Conservation (phyloP, 306 rosid genomes). For the Neltuma alba region DNA sequence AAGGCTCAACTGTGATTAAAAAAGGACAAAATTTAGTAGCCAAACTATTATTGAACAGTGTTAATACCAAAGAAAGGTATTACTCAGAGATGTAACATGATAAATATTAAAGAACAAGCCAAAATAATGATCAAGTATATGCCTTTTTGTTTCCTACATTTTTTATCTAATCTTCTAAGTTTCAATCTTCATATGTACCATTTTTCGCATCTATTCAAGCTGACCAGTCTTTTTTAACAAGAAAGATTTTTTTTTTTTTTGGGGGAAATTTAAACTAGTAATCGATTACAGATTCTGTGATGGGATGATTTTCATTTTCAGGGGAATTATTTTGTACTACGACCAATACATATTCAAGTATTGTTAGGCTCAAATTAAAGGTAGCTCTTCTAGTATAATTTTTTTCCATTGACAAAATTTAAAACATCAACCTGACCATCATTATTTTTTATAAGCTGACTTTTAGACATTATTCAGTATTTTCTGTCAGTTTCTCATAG, state of each 20-base stretch:
- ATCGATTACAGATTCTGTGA: neutral
- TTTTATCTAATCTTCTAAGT: neutral
- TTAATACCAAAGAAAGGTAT: neutral
- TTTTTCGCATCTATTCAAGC: neutral
- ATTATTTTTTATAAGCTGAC: neutral
- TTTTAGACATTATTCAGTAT: neutral
- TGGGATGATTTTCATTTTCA: neutral
- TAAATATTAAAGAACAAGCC: neutral
- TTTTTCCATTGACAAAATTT: neutral
- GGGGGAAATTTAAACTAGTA: neutral
- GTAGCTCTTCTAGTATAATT: neutral
- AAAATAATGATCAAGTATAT: neutral
- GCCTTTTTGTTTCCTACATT: neutral
- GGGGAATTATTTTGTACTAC: neutral
- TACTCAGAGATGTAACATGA: neutral
- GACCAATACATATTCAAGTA: neutral
- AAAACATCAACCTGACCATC: neutral
- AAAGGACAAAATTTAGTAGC: neutral
- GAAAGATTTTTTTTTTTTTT: neutral
- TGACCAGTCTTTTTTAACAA: neutral
- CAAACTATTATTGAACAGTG: neutral
- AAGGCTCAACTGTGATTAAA: neutral
- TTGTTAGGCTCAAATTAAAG: neutral
- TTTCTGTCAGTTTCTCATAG: neutral
- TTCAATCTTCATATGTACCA: neutral